Conservation (phyloP, 768 basidiomycete genomes). For the Suillus plorans region DNA sequence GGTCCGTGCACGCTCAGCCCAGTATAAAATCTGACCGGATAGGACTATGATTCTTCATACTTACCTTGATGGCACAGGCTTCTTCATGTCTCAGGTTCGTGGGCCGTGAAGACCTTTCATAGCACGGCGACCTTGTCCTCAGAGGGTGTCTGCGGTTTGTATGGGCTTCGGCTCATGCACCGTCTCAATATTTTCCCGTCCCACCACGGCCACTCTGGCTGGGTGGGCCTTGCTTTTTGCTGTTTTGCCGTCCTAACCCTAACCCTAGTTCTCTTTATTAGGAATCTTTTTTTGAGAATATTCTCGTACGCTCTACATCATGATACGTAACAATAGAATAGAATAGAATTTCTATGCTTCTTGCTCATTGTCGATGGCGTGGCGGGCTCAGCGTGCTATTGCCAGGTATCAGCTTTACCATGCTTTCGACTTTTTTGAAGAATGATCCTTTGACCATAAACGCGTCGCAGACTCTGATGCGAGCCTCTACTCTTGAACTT, state of each 20-base stretch:
- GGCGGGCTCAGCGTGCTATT: background rate
- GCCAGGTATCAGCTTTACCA: background rate
- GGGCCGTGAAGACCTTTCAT: slow-evolving; percentile 53
- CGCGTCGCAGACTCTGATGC: no score
- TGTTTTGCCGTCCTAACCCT: slow-evolving; percentile 18
- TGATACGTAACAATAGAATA: no score
- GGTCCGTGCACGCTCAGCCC: slow-evolving; percentile 24
- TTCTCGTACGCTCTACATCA: no score
- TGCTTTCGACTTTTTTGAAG: no score
- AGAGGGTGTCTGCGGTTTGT: slow-evolving; percentile 46
- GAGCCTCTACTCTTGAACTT: background rate
- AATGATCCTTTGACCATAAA: no score
- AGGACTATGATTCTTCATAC: slow-evolving; percentile 35
- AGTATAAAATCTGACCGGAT: slow-evolving; percentile 15
- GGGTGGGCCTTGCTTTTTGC: slow-evolving; percentile 39
- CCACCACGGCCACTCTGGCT: slow-evolving; percentile 57
- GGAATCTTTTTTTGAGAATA: no score
- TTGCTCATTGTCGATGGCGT: no score
- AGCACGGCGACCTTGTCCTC: slow-evolving; percentile 58
- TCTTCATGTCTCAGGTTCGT: slow-evolving; percentile 56
- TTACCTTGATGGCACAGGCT: slow-evolving; percentile 64
- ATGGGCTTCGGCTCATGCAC: slow-evolving; percentile 71
- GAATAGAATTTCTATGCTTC: no score
- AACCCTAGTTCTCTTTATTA: slow-evolving; percentile 18
- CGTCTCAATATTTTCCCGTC: slow-evolving; percentile 81